A percentile compares a stretch with the other conserved stretches of the same genome.
These are phyloP conservation scores for Cercospora zeina DNA, from an alignment of 2,329 filamentous ascomycete species.

Conservation along the genomic window DNA sequence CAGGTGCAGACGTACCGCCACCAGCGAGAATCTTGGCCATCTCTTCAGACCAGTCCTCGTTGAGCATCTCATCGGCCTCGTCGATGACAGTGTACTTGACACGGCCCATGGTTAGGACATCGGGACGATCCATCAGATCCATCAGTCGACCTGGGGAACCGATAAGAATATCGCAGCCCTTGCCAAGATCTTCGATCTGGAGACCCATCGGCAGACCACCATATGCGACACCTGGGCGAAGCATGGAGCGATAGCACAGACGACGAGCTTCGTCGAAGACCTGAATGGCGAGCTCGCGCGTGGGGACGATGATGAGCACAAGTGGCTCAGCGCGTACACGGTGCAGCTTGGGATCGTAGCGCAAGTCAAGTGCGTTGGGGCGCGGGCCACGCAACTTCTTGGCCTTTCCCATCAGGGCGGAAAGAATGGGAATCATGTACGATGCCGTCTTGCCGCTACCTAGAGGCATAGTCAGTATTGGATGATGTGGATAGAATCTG, in stretches of 20 bases:
- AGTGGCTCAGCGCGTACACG: constrained; percentile 77
- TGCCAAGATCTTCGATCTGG: constrained; percentile 71
- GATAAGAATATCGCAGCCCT: constrained; percentile 86
- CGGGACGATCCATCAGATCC: constrained; percentile 75
- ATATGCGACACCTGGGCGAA: constrained; percentile 86
- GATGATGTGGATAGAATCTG: constrained; percentile 12
- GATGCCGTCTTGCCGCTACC: constrained; percentile 96
- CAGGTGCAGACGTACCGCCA: constrained; percentile 62
- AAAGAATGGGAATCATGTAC: constrained; percentile 84
- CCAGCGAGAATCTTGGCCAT: constrained; percentile 75
- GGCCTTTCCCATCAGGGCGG: constrained; percentile 91
- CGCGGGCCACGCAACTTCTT: constrained; percentile 80
- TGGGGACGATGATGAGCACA: constrained; percentile 81
- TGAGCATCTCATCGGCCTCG: constrained; percentile 90
- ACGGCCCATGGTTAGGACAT: constrained; percentile 69
- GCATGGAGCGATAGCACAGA: constrained; percentile 90
- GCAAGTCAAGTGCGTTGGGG: constrained; percentile 54
- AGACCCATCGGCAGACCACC: constrained; percentile 73
- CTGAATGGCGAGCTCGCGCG: constrained; percentile 86
- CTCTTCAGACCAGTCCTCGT: constrained; percentile 72
- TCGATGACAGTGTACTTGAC: constrained; percentile 83
- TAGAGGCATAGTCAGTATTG: constrained; percentile 42
- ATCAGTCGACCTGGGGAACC: constrained; percentile 82
- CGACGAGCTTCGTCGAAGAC: constrained; percentile 94
- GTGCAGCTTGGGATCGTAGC: constrained; percentile 54